A percentile compares a stretch with the other conserved stretches of the same genome.
phyloP scores from a whole-genome alignment of 2,329 filamentous ascomycete genomes.

The Aspergillus amoenus region DNA sequence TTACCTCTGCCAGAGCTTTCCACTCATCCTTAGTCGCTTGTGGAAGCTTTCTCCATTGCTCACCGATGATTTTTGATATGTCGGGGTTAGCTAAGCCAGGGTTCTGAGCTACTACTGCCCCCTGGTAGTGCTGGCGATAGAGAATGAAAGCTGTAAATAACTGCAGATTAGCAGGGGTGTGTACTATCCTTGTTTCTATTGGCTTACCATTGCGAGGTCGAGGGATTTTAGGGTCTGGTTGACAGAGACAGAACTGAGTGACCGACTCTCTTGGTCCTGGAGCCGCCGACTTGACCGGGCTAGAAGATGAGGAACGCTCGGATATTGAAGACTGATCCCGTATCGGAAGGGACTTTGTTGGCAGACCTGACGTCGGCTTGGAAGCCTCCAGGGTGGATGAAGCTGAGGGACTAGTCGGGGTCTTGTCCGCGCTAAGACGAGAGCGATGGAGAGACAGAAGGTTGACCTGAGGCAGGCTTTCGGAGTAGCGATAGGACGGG shows the following conservation, averaged over 20 bases:
- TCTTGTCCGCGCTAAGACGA: slow-evolving; percentile 24
- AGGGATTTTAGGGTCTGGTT: slow-evolving; percentile 69
- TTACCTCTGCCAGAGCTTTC: slow-evolving; percentile 82
- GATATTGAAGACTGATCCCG: slow-evolving; percentile 26
- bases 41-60: slow-evolving; percentile 80
- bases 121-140: slow-evolving; percentile 91
- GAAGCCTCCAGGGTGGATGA: slow-evolving; percentile 9
- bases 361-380: slow-evolving; percentile 19
- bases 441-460: slow-evolving; percentile 27
- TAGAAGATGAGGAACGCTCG: slow-evolving; percentile 32
- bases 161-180: background rate
- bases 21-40: slow-evolving; percentile 77
- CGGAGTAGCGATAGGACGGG: slow-evolving; percentile 21
- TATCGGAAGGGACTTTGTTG: slow-evolving; percentile 23
- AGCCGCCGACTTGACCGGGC: slow-evolving; percentile 32
- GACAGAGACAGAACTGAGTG: slow-evolving; percentile 65
- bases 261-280: slow-evolving; percentile 39
- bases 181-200: background rate
- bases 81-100: slow-evolving; percentile 93
- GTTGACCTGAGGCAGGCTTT: slow-evolving; percentile 26
- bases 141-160: slow-evolving; percentile 85
- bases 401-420: slow-evolving; percentile 13
- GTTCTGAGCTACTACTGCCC: slow-evolving; percentile 73
- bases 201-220: slow-evolving; percentile 68
- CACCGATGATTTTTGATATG: slow-evolving; percentile 94